Percentiles rank a stretch among this genome's conserved stretches.
phyloP scores from a whole-genome alignment of 192 early-diverging fungal genomes.

The Coemansia sp. region DNA sequence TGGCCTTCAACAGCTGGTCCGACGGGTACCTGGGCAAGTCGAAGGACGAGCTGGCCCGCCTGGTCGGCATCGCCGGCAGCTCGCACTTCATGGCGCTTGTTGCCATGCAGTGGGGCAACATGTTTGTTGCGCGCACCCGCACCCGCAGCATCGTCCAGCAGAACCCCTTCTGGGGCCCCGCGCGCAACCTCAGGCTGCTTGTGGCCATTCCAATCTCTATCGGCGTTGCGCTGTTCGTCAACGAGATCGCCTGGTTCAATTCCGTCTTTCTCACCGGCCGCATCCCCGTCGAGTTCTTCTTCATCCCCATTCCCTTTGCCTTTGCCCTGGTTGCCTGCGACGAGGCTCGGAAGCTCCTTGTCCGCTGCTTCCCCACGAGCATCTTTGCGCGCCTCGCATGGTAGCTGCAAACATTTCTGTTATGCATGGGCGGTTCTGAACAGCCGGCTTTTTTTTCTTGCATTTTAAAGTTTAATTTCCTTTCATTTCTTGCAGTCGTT shows the following conservation, averaged over 20 bases:
- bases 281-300: conserved; percentile 63
- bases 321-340: conserved; percentile 57
- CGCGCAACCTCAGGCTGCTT: conserved; percentile 30
- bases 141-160: conserved; percentile 39
- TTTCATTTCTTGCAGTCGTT: too few relatives aligned
- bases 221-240: conserved; percentile 31
- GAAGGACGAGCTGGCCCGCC: conserved; percentile 47
- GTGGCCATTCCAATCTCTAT: conserved; percentile 42
- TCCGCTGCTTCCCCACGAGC: conserved; percentile 37
- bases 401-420: not conserved
- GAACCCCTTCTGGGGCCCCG: conserved; percentile 53
- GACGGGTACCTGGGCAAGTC: conserved; percentile 60
- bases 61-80: conserved; percentile 32
- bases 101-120: conserved; percentile 54
- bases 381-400: conserved; percentile 31
- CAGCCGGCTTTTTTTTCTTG: not conserved
- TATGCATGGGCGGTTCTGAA: too few relatives aligned
- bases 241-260: conserved; percentile 39
- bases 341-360: conserved; percentile 59
- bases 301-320: conserved; percentile 60
- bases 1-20: conserved; percentile 60
- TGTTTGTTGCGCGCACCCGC: conserved; percentile 54
- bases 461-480: not conserved
- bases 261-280: conserved; percentile 54
- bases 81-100: conserved; percentile 57